Evolutionary conservation across 306 rosid species (phyloP).

Genomic region (Vigna unguiculata): DNA sequence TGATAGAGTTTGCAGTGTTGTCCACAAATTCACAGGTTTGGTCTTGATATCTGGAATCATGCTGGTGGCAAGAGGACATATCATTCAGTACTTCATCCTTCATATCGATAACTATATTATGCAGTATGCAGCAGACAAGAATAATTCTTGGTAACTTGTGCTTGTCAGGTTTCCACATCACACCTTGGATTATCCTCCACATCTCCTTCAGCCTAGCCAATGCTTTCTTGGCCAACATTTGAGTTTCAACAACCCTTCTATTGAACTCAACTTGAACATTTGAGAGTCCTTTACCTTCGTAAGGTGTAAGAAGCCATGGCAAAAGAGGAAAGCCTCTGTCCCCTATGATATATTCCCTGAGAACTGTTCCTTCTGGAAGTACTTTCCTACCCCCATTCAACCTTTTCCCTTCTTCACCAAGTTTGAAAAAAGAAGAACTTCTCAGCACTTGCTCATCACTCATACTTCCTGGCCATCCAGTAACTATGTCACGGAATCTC

Average conservation of each 20-base stretch:
- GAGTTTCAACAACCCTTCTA: constrained; percentile 64
- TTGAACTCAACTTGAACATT: constrained; percentile 63
- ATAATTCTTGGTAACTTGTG: constrained; percentile 79
- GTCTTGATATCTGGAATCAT: constrained; percentile 70
- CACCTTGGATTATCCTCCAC: constrained; percentile 86
- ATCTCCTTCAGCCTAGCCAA: constrained; percentile 76
- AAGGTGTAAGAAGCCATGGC: constrained; percentile 90
- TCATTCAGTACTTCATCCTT: constrained; percentile 67
- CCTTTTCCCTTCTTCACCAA: constrained; percentile 66
- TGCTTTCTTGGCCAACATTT: constrained; percentile 80
- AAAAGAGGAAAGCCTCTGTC: constrained; percentile 81
- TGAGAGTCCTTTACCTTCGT: constrained; percentile 61
- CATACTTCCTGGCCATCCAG: constrained; percentile 95
- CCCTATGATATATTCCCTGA: constrained; percentile 75
- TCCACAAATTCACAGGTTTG: constrained; percentile 67
- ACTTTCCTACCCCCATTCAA: constrained; percentile 57
- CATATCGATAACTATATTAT: constrained; percentile 82
- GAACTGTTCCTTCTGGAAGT: constrained; percentile 55
- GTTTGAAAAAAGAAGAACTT: constrained; percentile 69
- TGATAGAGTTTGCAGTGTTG: constrained; percentile 47
- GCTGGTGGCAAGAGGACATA: constrained; percentile 60
- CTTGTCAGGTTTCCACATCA: constrained; percentile 92
- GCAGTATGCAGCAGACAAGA: constrained; percentile 86
- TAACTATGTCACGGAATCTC: constrained; percentile 77
- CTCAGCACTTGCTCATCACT: constrained; percentile 65